Conservation (phyloP, 2,329 filamentous ascomycete species). For the Pseudocercospora fuligena region DNA sequence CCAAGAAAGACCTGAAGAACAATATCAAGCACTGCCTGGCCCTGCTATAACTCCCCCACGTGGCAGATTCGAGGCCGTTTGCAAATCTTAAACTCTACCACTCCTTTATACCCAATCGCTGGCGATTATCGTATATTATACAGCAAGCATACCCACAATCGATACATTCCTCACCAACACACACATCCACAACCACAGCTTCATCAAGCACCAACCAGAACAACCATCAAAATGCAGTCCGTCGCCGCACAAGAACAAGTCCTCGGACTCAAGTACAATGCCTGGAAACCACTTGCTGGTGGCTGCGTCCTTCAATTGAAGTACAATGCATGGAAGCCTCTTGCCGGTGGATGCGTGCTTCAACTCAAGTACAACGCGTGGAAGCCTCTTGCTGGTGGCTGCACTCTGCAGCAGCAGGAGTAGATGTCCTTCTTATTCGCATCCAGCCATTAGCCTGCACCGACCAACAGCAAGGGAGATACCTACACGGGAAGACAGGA, state of each 20-base stretch:
- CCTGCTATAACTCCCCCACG: background rate
- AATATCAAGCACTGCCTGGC: background rate
- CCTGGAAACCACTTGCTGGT: background rate
- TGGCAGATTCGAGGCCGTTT: background rate
- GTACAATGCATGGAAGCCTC: background rate
- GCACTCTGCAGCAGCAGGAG: background rate
- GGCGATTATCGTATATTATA: background rate
- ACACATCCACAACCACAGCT: background rate
- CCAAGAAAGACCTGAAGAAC: background rate
- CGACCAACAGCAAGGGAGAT: background rate
- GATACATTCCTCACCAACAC: background rate
- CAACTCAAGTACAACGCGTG: background rate
- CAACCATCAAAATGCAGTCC: background rate
- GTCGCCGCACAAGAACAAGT: too few species aligned
- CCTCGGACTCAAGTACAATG: background rate
- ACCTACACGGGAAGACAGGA: background rate
- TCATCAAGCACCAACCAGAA: background rate
- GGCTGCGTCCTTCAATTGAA: background rate
- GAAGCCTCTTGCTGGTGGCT: background rate
- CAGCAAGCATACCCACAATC: background rate
- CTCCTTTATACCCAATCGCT: background rate
- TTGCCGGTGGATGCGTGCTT: background rate
- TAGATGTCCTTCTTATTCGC: background rate
- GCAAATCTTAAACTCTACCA: background rate
- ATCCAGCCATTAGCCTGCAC: too few species aligned